Conservation (phyloP, 352 stramenopile species). For the Pythium grandisporangium region DNA sequence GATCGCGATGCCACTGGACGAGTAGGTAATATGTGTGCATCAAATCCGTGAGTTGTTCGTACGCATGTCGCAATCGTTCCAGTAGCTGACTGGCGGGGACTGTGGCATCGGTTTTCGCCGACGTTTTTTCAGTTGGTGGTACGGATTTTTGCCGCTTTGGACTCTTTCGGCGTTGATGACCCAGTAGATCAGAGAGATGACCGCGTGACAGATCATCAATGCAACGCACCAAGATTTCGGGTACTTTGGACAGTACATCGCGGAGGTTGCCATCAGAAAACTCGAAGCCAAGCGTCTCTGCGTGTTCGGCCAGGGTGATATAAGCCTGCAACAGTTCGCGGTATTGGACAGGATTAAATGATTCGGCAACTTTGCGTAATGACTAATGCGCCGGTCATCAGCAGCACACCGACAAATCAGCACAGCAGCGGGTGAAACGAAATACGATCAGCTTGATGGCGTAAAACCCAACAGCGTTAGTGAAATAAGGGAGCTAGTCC, state of each 20-base stretch:
- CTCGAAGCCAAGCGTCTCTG: slow-evolving; percentile 69
- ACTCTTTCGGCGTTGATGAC: slow-evolving; percentile 19
- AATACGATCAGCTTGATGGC: no score
- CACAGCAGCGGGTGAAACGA: no score
- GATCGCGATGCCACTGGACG: slow-evolving; percentile 84
- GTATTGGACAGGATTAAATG: slow-evolving; percentile 68
- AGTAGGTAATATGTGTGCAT: slow-evolving; percentile 88
- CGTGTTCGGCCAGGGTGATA: slow-evolving; percentile 67
- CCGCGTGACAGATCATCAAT: slow-evolving; percentile 61
- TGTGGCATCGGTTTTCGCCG: slow-evolving; percentile 3
- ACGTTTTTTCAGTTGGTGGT: no score
- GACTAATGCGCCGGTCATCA: slow-evolving; percentile 23
- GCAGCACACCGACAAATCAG: not conserved
- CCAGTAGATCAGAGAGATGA: slow-evolving; percentile 33
- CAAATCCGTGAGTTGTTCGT: slow-evolving; percentile 65
- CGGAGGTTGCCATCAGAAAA: slow-evolving; percentile 60
- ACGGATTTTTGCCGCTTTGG: no score
- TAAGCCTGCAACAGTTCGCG: slow-evolving; percentile 78
- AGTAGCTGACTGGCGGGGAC: slow-evolving; percentile 25
- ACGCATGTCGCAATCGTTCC: slow-evolving; percentile 46
- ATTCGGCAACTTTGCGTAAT: slow-evolving; percentile 50
- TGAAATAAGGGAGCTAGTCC: no score
- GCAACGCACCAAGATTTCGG: slow-evolving; percentile 69
- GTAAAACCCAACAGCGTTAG: no score
- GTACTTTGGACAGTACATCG: slow-evolving; percentile 66